Evolutionary conservation across 495 filamentous ascomycete species (phyloP).

Genomic region (Pyronema omphalodes): DNA sequence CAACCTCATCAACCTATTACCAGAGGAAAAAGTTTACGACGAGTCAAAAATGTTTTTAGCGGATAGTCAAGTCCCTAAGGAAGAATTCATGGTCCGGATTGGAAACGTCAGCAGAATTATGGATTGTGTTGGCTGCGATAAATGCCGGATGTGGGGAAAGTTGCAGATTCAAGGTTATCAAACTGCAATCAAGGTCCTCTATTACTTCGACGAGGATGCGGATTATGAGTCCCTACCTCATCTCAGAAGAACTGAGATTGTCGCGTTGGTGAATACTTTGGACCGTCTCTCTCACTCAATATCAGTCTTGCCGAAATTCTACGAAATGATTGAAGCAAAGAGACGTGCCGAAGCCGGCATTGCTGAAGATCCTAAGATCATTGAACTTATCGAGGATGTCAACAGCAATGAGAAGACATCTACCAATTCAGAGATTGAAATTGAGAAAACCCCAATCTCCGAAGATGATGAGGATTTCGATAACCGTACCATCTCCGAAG

Average conservation of each 20-base stretch:
- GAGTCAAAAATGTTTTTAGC: slow-evolving; percentile 85
- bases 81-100: slow-evolving; percentile 95
- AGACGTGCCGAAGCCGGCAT: not conserved
- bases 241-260: slow-evolving; percentile 74
- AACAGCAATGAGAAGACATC: not conserved
- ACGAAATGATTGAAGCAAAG: slow-evolving; percentile 23
- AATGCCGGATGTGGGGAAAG: slow-evolving; percentile 96
- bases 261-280: slow-evolving; percentile 85
- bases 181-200: slow-evolving; percentile 83
- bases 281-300: slow-evolving; percentile 67
- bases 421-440: not conserved
- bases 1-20: slow-evolving; percentile 45
- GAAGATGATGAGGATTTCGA: slow-evolving; percentile 27
- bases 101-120: slow-evolving; percentile 88
- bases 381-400: not conserved
- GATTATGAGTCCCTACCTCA: slow-evolving; percentile 48
- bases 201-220: slow-evolving; percentile 77
- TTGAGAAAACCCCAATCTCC: not conserved
- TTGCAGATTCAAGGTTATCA: slow-evolving; percentile 92
- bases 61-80: slow-evolving; percentile 57
- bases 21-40: slow-evolving; percentile 67
- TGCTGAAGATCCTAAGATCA: not conserved
- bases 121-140: slow-evolving; percentile 98
- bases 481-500: slow-evolving; percentile 34
- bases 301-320: slow-evolving; percentile 54